Evolutionary conservation across 352 stramenopile species (phyloP).

Genomic region (Aphanomyces invadans): DNA sequence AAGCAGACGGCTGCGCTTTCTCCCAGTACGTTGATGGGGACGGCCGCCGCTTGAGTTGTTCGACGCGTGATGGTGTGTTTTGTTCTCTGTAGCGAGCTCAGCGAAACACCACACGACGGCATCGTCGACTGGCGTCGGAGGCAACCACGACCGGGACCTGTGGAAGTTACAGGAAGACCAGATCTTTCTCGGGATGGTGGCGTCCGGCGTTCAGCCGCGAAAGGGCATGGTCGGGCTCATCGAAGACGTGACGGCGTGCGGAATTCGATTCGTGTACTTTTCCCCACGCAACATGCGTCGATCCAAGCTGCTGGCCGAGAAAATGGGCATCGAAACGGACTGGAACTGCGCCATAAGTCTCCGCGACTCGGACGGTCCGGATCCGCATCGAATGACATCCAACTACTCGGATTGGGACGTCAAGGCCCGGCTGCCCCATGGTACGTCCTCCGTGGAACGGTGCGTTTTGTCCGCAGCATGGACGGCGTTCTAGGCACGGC

Average conservation of each 20-base stretch:
- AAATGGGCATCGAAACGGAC: constrained; percentile 98
- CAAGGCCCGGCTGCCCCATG: constrained; percentile 93
- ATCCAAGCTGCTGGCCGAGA: constrained; percentile 94
- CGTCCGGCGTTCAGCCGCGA: constrained; percentile 90
- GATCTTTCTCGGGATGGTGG: constrained; percentile 97
- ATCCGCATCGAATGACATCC: constrained; percentile 94
- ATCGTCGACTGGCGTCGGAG: constrained; percentile 11
- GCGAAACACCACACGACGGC: neutral
- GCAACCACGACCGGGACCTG: neutral
- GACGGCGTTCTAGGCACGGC: constrained; percentile 31
- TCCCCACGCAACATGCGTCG: constrained; percentile 97
- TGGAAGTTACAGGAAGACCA: constrained; percentile 91
- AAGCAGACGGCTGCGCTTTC: neutral
- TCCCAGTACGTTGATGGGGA: neutral
- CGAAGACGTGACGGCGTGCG: constrained; percentile 89
- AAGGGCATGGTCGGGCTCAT: constrained; percentile 93
- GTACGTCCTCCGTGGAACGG: constrained; percentile 32
- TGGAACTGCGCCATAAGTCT: constrained; percentile 99
- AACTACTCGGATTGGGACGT: constrained; percentile 98
- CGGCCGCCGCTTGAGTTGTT: no score
- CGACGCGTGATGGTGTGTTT: no score
- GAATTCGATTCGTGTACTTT: constrained; percentile 98
- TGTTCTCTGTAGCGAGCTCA: constrained; percentile 4
- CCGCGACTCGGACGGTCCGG: constrained; percentile 83
- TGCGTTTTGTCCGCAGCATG: neutral